These are phyloP conservation scores for Eimeria necatrix DNA, from an alignment of 169 alveolate species.

Conservation along the genomic window DNA sequence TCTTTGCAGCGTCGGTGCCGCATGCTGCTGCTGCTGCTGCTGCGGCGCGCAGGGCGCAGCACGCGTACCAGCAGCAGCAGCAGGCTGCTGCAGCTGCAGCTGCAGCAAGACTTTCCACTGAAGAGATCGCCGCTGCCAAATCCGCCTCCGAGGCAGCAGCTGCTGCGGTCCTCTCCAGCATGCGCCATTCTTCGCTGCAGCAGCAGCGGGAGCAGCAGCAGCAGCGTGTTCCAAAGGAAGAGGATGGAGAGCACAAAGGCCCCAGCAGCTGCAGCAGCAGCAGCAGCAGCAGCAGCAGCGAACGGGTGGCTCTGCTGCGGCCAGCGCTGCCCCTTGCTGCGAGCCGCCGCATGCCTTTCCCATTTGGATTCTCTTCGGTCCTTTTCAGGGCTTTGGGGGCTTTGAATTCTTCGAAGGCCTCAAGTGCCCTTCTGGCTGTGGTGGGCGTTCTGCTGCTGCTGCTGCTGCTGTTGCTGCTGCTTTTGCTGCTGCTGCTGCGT, in stretches of 20 bases:
- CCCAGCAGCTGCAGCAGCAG: not conserved
- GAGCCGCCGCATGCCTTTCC: not conserved
- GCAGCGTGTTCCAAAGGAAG: not conserved
- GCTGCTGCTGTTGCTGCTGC: not conserved
- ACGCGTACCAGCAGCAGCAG: constrained; percentile 24
- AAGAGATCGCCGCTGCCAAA: not conserved
- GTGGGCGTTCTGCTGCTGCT: constrained; percentile 30
- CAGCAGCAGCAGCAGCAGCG: constrained; percentile 54
- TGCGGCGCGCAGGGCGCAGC: constrained; percentile 23
- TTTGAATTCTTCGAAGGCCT: not conserved
- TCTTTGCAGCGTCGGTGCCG: not conserved
- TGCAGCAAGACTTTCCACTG: not conserved
- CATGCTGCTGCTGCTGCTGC: constrained; percentile 21
- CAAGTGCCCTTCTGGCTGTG: constrained; percentile 10
- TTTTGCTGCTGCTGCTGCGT: not conserved
- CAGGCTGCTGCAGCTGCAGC: constrained; percentile 1
- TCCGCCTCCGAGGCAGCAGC: constrained; percentile 33
- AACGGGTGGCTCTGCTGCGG: not conserved
- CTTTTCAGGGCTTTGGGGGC: not conserved
- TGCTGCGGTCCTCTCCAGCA: constrained; percentile 11
- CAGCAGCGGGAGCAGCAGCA: constrained; percentile 17
- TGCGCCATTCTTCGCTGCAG: not conserved
- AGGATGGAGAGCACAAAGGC: not conserved
- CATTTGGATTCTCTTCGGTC: not conserved
- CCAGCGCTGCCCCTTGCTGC: not conserved